phyloP scores from a whole-genome alignment of 192 early-diverging fungal genomes.

The Umbelopsis vinacea region DNA sequence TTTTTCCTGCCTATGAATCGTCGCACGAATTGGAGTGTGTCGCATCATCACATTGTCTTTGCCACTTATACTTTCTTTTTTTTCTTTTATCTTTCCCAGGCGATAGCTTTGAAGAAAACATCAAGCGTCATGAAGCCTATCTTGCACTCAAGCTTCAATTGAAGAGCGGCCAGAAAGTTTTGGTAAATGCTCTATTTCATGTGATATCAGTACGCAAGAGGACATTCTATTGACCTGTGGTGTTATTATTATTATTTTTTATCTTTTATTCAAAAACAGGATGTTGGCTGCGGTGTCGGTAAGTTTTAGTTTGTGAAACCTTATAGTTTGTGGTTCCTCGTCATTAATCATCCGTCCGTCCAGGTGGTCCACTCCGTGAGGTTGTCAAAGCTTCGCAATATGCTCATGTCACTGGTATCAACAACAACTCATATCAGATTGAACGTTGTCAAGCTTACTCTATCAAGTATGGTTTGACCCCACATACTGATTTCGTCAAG shows the following conservation, averaged over 20 bases:
- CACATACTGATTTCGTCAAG: slow-evolving; percentile 66
- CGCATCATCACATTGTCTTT: too few relatives aligned
- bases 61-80: background rate
- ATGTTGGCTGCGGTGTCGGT: slow-evolving; percentile 93
- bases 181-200: slow-evolving; percentile 60
- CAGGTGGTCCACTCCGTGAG: slow-evolving; percentile 81
- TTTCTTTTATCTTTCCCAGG: slow-evolving; percentile 34
- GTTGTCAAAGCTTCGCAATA: slow-evolving; percentile 72
- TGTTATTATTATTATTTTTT: slow-evolving; percentile 12
- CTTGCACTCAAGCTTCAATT: slow-evolving; percentile 73
- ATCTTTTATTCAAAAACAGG: slow-evolving; percentile 40
- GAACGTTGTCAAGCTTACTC: slow-evolving; percentile 77
- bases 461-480: slow-evolving; percentile 67
- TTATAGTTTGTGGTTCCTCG: background rate
- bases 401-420: slow-evolving; percentile 84
- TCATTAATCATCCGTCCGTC: background rate
- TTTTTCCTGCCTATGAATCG: too few relatives aligned
- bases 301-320: slow-evolving; percentile 15
- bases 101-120: slow-evolving; percentile 73
- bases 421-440: slow-evolving; percentile 95
- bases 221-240: background rate
- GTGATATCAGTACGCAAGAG: too few relatives aligned
- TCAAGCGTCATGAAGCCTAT: slow-evolving; percentile 84
- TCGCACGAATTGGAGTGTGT: too few relatives aligned
- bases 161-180: slow-evolving; percentile 63